Evolutionary conservation across 495 filamentous ascomycete genomes (phyloP).

Genomic region (Chaetomium fimeti): DNA sequence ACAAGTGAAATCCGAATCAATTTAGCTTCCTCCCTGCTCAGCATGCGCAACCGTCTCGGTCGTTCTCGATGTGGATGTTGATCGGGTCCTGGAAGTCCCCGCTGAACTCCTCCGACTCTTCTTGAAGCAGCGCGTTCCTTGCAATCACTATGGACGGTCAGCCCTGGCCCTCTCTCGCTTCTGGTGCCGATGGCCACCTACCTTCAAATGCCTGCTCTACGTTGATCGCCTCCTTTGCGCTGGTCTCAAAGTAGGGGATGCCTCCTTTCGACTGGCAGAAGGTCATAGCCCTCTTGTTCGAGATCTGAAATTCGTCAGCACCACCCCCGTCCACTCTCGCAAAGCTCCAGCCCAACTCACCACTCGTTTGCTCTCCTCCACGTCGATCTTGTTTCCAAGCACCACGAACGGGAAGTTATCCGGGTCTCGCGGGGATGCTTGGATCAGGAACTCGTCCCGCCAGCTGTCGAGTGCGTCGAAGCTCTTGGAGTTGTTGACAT

Average conservation of each 20-base stretch:
- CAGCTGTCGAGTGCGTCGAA: conserved; percentile 98
- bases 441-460: conserved; percentile 97
- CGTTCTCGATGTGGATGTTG: conserved; percentile 91
- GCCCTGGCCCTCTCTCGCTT: background rate
- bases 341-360: conserved; percentile 42
- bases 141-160: conserved; percentile 73
- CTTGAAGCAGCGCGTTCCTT: conserved; percentile 88
- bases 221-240: conserved; percentile 97
- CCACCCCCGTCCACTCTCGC: background rate
- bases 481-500: conserved; percentile 98
- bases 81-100: conserved; percentile 96
- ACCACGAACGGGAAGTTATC: conserved; percentile 99
- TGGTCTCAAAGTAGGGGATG: conserved; percentile 98
- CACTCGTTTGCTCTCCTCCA: conserved; percentile 95
- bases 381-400: conserved; percentile 98
- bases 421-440: conserved; percentile 92
- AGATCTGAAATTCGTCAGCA: conserved; percentile 58
- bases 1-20: conserved; percentile 15
- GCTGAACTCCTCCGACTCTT: conserved; percentile 89
- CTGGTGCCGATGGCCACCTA: conserved; percentile 38
- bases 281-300: conserved; percentile 89
- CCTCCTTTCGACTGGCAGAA: conserved; percentile 97
- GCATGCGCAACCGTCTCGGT: conserved; percentile 89
- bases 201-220: conserved; percentile 99
- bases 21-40: conserved; percentile 38